Conservation (phyloP, 495 filamentous ascomycete species). For the Neurospora sp. region DNA sequence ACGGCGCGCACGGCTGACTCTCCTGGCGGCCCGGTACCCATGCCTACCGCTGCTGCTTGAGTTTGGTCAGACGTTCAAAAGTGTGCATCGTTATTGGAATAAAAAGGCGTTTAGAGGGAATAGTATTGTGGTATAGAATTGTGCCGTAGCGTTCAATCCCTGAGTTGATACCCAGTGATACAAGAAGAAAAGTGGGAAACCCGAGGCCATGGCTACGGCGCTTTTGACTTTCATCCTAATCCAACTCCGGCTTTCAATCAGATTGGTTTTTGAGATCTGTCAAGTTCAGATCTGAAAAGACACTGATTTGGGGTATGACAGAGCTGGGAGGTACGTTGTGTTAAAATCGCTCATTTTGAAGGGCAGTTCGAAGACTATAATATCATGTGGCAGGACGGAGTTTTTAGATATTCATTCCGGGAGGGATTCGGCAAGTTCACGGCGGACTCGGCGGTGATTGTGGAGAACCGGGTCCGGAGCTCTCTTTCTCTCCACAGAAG, state of each 20-base stretch:
- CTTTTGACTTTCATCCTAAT: background rate
- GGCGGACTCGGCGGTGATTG: background rate
- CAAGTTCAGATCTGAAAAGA: background rate
- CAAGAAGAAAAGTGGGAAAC: background rate
- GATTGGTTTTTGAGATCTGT: background rate
- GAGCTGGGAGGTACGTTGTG: background rate
- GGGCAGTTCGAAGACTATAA: background rate
- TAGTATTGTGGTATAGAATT: background rate
- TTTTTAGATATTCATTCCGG: background rate
- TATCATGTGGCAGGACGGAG: background rate
- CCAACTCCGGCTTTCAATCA: background rate
- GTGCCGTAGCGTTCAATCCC: background rate
- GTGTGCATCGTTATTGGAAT: background rate
- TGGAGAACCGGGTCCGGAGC: background rate
- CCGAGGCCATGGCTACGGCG: background rate
- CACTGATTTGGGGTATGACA: background rate
- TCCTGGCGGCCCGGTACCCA: conserved; percentile 71
- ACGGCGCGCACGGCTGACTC: conserved; percentile 75
- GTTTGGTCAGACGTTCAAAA: background rate
- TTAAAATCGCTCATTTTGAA: background rate
- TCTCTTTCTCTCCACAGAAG: background rate
- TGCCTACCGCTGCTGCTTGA: conserved; percentile 32
- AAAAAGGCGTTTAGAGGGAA: background rate
- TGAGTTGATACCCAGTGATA: background rate
- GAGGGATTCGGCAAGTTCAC: background rate